Conservation (phyloP, 345 rosid species). For the Diplotaxis tenuifolia region DNA sequence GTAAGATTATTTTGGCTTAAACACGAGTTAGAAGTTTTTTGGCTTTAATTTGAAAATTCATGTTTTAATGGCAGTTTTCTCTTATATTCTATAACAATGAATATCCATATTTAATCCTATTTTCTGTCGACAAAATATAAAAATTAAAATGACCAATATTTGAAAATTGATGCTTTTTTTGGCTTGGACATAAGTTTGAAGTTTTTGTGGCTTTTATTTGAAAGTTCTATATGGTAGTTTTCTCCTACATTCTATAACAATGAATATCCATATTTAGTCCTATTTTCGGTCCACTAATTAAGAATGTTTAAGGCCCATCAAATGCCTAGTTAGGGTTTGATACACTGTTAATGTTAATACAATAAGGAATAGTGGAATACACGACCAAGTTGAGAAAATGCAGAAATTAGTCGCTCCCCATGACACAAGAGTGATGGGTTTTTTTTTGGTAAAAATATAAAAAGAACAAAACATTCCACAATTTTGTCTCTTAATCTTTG, state of each 20-base stretch:
- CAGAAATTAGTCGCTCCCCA: neutral
- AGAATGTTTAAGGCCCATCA: neutral
- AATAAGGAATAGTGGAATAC: constrained; percentile 5
- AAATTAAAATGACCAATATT: too few relatives aligned
- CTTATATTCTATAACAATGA: neutral
- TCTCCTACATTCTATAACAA: neutral
- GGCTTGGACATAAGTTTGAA: too few relatives aligned
- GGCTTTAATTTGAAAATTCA: too few relatives aligned
- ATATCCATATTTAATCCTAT: neutral
- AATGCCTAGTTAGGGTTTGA: neutral
- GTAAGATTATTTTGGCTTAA: too few relatives aligned
- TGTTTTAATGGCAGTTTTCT: too few relatives aligned
- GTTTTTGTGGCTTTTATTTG: too few relatives aligned
- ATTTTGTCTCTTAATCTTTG: neutral
- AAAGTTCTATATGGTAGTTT: too few relatives aligned
- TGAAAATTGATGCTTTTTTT: too few relatives aligned
- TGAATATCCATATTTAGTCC: neutral
- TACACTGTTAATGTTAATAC: too few relatives aligned
- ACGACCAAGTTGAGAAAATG: neutral
- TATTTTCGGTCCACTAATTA: neutral
- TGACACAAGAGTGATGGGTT: constrained; percentile 1
- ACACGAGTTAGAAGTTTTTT: too few relatives aligned
- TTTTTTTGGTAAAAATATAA: neutral
- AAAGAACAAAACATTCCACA: neutral
- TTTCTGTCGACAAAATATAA: too few relatives aligned